Evolutionary conservation across 176 grass and related monocot species (phyloP).

Genomic region (Oryza glaberrima): DNA sequence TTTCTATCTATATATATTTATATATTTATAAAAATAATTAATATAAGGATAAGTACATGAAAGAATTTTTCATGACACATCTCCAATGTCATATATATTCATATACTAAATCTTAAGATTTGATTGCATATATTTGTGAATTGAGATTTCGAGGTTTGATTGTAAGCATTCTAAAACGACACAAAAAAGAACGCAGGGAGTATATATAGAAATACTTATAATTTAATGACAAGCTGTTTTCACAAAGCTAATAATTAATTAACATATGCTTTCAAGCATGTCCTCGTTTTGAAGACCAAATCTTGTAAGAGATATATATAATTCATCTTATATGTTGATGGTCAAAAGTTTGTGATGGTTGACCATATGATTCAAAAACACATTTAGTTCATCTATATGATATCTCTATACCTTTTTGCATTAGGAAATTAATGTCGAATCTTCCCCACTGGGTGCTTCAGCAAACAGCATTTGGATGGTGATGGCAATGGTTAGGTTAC

Average conservation of each 20-base stretch:
- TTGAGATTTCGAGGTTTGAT: no score
- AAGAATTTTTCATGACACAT: not conserved
- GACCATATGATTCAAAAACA: not conserved
- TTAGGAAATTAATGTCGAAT: not conserved
- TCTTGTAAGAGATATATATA: not conserved
- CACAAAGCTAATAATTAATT: not conserved
- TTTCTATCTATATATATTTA: not conserved
- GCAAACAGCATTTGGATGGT: slow-evolving; percentile 32
- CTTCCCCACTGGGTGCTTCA: not conserved
- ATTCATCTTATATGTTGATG: not conserved
- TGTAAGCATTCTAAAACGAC: no score
- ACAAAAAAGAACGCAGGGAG: no score
- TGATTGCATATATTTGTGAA: no score
- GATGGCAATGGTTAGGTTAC: slow-evolving; percentile 24
- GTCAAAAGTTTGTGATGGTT: not conserved
- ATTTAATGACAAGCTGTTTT: not conserved
- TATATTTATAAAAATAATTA: not conserved
- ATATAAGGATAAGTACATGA: not conserved
- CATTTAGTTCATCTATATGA: not conserved
- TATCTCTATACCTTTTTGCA: not conserved
- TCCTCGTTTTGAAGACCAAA: not conserved
- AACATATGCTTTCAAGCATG: not conserved
- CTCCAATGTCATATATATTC: not conserved
- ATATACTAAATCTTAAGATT: no score
- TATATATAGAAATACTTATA: not conserved